phyloP scores from a whole-genome alignment of 169 alveolate genomes.

The Amoebophrya sp. region DNA sequence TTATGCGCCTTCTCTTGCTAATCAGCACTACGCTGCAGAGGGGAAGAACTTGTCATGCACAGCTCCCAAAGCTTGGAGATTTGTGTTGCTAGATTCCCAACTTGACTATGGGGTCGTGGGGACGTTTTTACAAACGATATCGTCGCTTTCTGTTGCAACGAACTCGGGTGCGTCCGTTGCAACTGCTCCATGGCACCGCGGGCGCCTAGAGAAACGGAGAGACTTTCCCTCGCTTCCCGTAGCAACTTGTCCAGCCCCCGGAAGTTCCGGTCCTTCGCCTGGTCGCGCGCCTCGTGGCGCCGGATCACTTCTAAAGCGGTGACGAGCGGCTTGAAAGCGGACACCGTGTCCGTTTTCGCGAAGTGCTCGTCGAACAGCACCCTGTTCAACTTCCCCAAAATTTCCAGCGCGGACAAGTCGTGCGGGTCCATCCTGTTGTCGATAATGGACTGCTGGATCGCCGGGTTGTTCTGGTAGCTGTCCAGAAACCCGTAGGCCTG shows the following conservation, averaged over 20 bases:
- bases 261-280: not conserved
- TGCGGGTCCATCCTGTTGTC: no score
- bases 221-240: not conserved
- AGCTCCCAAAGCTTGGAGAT: no score
- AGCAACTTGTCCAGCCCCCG: not conserved
- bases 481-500: no score
- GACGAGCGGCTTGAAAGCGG: not conserved
- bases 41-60: no score
- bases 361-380: not conserved
- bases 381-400: not conserved
- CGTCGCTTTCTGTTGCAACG: not conserved
- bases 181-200: not conserved
- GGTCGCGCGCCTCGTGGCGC: not conserved
- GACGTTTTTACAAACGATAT: no score
- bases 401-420: not conserved
- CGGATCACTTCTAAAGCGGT: not conserved
- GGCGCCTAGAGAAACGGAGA: not conserved
- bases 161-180: not conserved
- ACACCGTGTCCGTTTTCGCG: not conserved
- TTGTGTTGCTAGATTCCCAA: no score
- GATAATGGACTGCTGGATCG: no score
- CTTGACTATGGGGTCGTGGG: no score
- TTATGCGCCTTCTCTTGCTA: no score
- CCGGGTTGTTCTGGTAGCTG: no score
- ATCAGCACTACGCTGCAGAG: no score